These are phyloP conservation scores for Scleroderma bovista DNA, from an alignment of 768 basidiomycete species.

Conservation along the genomic window DNA sequence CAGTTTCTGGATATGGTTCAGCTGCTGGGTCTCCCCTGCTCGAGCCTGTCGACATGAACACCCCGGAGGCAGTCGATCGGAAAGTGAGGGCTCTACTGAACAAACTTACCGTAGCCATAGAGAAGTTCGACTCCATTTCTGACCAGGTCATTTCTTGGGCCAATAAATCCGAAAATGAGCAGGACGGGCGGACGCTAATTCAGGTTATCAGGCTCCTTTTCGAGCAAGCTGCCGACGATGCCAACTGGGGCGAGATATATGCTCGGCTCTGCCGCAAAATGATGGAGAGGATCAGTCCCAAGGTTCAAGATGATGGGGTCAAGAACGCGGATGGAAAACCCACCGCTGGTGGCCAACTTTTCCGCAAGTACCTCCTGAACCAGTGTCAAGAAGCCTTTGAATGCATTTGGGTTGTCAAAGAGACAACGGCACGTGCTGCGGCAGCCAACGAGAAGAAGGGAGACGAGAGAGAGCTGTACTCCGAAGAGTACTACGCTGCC, in stretches of 20 bases:
- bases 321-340: conserved; percentile 76
- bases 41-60: conserved; percentile 70
- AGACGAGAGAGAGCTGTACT: conserved; percentile 72
- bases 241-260: conserved; percentile 96
- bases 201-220: conserved; percentile 95
- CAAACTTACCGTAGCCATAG: conserved; percentile 95
- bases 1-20: conserved; percentile 19
- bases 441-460: conserved; percentile 56
- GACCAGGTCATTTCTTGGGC: conserved; percentile 95
- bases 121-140: conserved; percentile 94
- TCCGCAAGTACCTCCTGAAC: conserved; percentile 95
- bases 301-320: conserved; percentile 87
- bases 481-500: conserved; percentile 93
- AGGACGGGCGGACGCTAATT: conserved; percentile 89
- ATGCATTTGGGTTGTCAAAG: conserved; percentile 88
- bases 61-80: conserved; percentile 83
- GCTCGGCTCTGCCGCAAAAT: conserved; percentile 92
- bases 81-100: conserved; percentile 91
- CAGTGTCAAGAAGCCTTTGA: conserved; percentile 98
- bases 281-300: conserved; percentile 87
- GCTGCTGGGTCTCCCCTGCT: conserved; percentile 30
- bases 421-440: conserved; percentile 81
- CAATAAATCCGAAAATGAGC: conserved; percentile 88
- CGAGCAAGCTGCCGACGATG: conserved; percentile 96
- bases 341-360: conserved; percentile 89